phyloP scores from a whole-genome alignment of 2,329 filamentous ascomycete genomes.

The Epichloe sylvatica region DNA sequence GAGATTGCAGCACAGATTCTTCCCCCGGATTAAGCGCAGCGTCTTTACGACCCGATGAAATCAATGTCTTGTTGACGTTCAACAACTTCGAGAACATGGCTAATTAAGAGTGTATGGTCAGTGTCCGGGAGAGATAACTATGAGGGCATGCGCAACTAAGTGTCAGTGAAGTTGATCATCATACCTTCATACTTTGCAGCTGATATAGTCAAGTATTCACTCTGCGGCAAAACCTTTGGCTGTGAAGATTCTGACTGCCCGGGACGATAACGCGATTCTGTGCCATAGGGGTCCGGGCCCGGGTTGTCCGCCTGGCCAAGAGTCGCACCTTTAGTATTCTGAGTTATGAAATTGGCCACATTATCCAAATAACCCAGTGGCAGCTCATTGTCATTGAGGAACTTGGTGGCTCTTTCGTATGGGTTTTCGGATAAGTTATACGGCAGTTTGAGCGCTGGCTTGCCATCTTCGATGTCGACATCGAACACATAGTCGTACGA shows the following conservation, averaged over 20 bases:
- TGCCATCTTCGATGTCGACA: slow-evolving; percentile 89
- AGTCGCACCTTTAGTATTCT: slow-evolving; percentile 77
- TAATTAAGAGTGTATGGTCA: slow-evolving; percentile 18
- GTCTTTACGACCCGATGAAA: slow-evolving; percentile 58
- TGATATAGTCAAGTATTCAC: slow-evolving; percentile 63
- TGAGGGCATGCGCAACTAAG: too few species aligned
- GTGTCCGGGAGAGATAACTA: neutral
- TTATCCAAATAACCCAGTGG: slow-evolving; percentile 79
- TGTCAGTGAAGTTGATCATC: slow-evolving; percentile 4
- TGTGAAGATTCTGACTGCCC: slow-evolving; percentile 32
- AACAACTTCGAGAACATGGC: slow-evolving; percentile 64
- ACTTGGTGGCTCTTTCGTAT: slow-evolving; percentile 82
- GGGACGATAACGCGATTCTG: slow-evolving; percentile 65
- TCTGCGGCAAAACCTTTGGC: slow-evolving; percentile 60
- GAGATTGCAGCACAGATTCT: slow-evolving; percentile 43
- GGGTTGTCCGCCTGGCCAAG: slow-evolving; percentile 47
- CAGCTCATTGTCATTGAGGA: slow-evolving; percentile 77
- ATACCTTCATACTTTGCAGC: slow-evolving; percentile 53
- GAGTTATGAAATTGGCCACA: slow-evolving; percentile 81
- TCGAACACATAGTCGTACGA: slow-evolving; percentile 96
- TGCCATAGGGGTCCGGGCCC: slow-evolving; percentile 60
- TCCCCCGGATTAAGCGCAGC: slow-evolving; percentile 61
- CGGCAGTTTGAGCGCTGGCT: slow-evolving; percentile 82
- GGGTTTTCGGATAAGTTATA: slow-evolving; percentile 88
- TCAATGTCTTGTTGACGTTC: slow-evolving; percentile 59